Base-by-base conservation (phyloP, 495 filamentous ascomycete genomes). In the Neurospora terricola region DNA sequence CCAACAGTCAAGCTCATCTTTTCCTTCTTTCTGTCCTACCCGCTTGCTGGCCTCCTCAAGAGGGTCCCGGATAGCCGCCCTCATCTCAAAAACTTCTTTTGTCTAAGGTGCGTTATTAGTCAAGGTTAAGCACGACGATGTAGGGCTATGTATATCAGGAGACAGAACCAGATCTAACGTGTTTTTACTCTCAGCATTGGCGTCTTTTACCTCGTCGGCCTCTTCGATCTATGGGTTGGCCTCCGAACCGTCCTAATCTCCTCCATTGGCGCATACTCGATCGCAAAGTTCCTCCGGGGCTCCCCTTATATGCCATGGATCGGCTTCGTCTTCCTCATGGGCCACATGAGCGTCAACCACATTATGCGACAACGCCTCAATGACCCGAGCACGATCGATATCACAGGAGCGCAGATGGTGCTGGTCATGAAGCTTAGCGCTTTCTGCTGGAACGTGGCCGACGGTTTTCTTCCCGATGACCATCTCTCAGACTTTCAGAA, bases 251-350 rank as follows among this genome's bases (percentile, higher is more conserved):
- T 99, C 23, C 78, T 93, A 40, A 89, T 96, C 76, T 92, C 91
- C 77, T 88, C 96, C 0, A 87, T 85, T 30, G 95, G 88, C 42
- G 88, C 93, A 38, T 98, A 98, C 80, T 83, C 86, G 72, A 97
- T 98, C 76, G 91, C 96, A 70, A 87, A 89, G 76, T 96, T 91
- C 79, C 84, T 98, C 23, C 83, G 82, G 71, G 86, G 93, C 69
- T 93, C 93, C n/a, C 93, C 93, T 4, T 92, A 94, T 82, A 99
- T 99, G 96, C 96, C 96, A 83, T 99, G 96, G 96, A 88, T 97
- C 59, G 94, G 90, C 66, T 98, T 99, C 81, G 87, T 93, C 71
- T 98, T 95, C 82, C 79, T 96, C 71, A 99, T 99, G 96, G 90
- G 91, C 73, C 95, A 98, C 81, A 93, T 99, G 92, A 93, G 94